These are phyloP conservation scores for Millerozyma miso DNA, from an alignment of 805 yeast species.

Conservation along the genomic window DNA sequence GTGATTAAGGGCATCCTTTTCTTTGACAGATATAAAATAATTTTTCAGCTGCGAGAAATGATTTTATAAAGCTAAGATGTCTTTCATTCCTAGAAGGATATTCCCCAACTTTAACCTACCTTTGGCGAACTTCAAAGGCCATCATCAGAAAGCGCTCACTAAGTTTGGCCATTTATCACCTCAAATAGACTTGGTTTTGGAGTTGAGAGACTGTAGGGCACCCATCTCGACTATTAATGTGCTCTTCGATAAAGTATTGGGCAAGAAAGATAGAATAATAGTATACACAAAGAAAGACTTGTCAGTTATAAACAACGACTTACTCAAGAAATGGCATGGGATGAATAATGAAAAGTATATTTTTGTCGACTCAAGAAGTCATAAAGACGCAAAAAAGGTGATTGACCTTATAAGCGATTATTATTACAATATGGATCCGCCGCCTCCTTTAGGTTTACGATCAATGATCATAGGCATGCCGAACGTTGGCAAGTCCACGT, in stretches of 20 bases:
- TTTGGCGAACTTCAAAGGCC: conserved; percentile 83
- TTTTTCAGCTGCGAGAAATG: neutral
- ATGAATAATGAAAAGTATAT: conserved; percentile 28
- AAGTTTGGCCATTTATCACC: conserved; percentile 66
- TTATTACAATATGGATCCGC: conserved; percentile 48
- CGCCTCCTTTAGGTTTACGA: conserved; percentile 80
- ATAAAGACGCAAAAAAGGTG: conserved; percentile 46
- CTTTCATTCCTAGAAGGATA: conserved; percentile 61
- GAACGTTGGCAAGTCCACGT: conserved; percentile 91
- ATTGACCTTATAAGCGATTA: conserved; percentile 46
- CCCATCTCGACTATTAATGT: conserved; percentile 82
- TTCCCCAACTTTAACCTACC: conserved; percentile 73
- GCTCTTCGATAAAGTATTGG: conserved; percentile 64
- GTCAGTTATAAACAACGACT: conserved; percentile 38
- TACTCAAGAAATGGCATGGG: conserved; percentile 32
- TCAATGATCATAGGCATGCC: conserved; percentile 91
- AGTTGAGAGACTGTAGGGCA: conserved; percentile 84
- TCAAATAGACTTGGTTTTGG: conserved; percentile 76
- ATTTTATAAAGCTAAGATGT: conserved; percentile 14
- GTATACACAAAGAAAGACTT: conserved; percentile 76
- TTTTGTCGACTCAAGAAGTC: conserved; percentile 55
- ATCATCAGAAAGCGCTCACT: conserved; percentile 75
- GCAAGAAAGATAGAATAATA: conserved; percentile 52
- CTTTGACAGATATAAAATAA: neutral
- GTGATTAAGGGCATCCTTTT: conserved; percentile 74